Evolutionary conservation across 2,329 filamentous ascomycete species (phyloP).

Genomic region (Escovopsis weberi): DNA sequence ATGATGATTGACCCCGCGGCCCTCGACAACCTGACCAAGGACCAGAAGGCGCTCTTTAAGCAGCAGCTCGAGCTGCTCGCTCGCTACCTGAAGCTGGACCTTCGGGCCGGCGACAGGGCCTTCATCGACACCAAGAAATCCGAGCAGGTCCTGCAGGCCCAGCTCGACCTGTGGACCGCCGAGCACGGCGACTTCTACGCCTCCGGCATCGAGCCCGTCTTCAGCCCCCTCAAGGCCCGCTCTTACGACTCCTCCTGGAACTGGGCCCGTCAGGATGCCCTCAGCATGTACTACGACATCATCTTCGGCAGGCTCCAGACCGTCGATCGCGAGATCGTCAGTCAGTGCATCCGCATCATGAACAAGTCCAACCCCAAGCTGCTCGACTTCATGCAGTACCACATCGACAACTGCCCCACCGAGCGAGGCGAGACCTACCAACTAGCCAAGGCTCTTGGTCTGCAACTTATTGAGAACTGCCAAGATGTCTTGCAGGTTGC

Average conservation of each 20-base stretch:
- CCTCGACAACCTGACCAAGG: constrained; percentile 91
- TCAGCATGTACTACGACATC: constrained; percentile 98
- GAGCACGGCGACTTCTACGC: constrained; percentile 98
- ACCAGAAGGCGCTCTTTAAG: constrained; percentile 92
- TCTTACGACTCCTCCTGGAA: constrained; percentile 99
- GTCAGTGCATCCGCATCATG: constrained; percentile 98
- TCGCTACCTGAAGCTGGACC: constrained; percentile 91
- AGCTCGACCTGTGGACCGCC: constrained; percentile 85
- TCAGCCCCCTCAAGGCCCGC: constrained; percentile 84
- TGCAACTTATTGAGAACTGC: constrained; percentile 94
- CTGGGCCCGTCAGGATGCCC: constrained; percentile 92
- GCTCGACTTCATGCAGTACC: constrained; percentile 98
- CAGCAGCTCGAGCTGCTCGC: constrained; percentile 93
- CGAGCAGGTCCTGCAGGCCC: constrained; percentile 74
- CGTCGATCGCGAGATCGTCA: constrained; percentile 95
- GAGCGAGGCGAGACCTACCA: constrained; percentile 95
- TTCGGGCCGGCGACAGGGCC: constrained; percentile 91
- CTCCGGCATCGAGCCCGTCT: constrained; percentile 82
- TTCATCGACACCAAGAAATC: constrained; percentile 75
- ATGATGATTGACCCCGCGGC: constrained; percentile 99
- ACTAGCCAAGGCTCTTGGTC: constrained; percentile 87
- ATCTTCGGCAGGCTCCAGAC: constrained; percentile 90
- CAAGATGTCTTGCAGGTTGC: constrained; percentile 73
- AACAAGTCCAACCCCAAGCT: constrained; percentile 94
- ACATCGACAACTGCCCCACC: constrained; percentile 96